Evolutionary conservation across 257 asterid genomes (phyloP).

Genomic region (Agastache rugosa): DNA sequence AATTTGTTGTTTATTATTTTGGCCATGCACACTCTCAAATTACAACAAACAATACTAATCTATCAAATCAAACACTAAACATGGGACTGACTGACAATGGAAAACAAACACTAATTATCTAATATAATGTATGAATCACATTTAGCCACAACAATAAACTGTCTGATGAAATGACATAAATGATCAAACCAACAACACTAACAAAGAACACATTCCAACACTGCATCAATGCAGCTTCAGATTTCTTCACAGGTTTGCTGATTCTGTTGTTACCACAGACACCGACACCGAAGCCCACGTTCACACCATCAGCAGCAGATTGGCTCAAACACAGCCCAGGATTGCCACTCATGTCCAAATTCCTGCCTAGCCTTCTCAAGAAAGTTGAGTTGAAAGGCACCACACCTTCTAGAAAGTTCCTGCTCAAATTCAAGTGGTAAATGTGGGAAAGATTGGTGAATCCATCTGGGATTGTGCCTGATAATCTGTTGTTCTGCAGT

Average conservation of each 20-base stretch:
- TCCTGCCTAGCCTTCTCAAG: constrained; percentile 73
- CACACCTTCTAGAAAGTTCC: constrained; percentile 68
- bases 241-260: constrained; percentile 51
- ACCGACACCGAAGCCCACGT: constrained; percentile 38
- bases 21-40: constrained; percentile 20
- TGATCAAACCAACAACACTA: constrained; percentile 30
- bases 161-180: constrained; percentile 38
- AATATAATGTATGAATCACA: background rate
- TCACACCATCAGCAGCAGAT: constrained; percentile 38
- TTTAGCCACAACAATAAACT: constrained; percentile 28
- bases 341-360: constrained; percentile 83
- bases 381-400: constrained; percentile 77
- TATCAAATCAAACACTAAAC: constrained; percentile 1
- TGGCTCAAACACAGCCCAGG: constrained; percentile 71
- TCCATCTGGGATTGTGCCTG: constrained; percentile 66
- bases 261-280: constrained; percentile 60
- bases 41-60: background rate
- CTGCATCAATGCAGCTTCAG: constrained; percentile 49
- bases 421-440: constrained; percentile 82
- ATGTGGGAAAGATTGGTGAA: constrained; percentile 58
- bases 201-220: constrained; percentile 32
- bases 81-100: background rate
- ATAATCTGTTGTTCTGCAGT: constrained; percentile 66
- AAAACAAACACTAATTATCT: background rate
- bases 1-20: background rate